Base-by-base conservation (phyloP, 306 rosid species). In the Prunus armeniaca region DNA sequence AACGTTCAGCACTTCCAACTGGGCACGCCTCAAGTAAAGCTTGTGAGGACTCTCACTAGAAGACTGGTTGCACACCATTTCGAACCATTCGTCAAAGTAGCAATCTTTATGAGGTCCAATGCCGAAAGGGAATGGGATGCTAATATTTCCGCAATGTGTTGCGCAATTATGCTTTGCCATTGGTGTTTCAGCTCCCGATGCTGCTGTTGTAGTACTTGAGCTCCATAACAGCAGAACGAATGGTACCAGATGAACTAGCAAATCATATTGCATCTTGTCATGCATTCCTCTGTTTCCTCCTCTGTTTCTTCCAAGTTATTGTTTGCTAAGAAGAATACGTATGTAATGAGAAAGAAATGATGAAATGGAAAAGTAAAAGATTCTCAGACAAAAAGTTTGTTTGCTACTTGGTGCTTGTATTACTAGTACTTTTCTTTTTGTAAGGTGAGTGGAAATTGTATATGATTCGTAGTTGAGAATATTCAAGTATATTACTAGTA, bases 61-160 rank as follows among this genome's bases (percentile, higher is more conserved):
- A 66, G n/a, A 55, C 28, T 20, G 7, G 38, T 9, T 4, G 32
- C 80, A 67, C 27, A 14, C 19, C 22, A 71, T 71, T 41, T 71
- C 22, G 13, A 71, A 78, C 77, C 82, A 64, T 38, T 41, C 62
- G 32, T 71, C 72, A 1, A 38, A 9, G 66, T 17, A 78, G 25
- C 82, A 78, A 25, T 6, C 32, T 51, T 18, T 18, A 15, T 30
- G 1, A 2, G 61, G 27, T 9, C 67, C 77, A 15, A 78, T 63
- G 9, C 82, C 82, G 5, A 78, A 78, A 8, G 82, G 82, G 28
- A 43, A 78, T 8, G 82, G 77, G 1, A 78, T 72, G 15, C 1
- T 51, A 3, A 78, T 38, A 41, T 3, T 0, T 41, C 82, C 68
- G 27, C 82, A 78, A 22, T 0, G 15, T 14, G 46, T 5, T 41